Evolutionary conservation across 2,329 filamentous ascomycete genomes (phyloP).

Genomic region (Clarireedia hainanense): DNA sequence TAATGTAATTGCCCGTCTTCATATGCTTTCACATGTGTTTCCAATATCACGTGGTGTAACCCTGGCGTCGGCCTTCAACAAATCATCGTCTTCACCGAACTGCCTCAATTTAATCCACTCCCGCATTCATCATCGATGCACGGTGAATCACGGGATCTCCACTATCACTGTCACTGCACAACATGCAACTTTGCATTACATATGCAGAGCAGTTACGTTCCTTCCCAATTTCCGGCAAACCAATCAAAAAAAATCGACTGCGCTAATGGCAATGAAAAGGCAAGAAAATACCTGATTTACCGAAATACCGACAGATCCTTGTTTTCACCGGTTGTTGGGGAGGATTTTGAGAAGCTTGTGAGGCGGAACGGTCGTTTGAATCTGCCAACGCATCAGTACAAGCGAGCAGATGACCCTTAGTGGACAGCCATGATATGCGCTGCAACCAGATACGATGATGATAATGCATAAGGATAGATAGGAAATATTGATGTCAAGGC

Average conservation of each 20-base stretch:
- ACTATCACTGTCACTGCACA: conserved; percentile 21
- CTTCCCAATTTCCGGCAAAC: conserved; percentile 8
- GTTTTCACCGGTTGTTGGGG: conserved; percentile 14
- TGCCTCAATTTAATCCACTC: conserved; percentile 8
- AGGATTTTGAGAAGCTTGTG: conserved; percentile 11
- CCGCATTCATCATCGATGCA: conserved; percentile 13
- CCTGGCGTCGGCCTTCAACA: conserved; percentile 8
- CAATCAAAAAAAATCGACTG: conserved; percentile 27
- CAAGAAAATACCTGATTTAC: conserved; percentile 21
- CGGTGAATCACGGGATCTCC: conserved; percentile 24
- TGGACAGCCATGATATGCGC: conserved; percentile 15
- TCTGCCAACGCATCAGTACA: conserved; percentile 27
- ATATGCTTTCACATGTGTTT: conserved; percentile 9
- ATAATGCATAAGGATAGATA: conserved; percentile 12
- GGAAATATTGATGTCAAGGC: conserved; percentile 5
- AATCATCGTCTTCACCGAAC: background rate
- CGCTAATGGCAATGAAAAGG: conserved; percentile 6
- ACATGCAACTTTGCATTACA: conserved; percentile 18
- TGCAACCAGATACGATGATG: conserved; percentile 15
- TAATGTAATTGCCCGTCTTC: conserved; percentile 13
- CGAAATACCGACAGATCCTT: conserved; percentile 27
- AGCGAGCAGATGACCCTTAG: conserved; percentile 19
- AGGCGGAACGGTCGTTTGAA: conserved; percentile 21
- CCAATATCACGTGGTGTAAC: conserved; percentile 24
- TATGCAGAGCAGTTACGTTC: conserved; percentile 15